A percentile compares a stretch with the other conserved stretches of the same genome.
These are phyloP conservation scores for Akanthomyces lecanii DNA, from an alignment of 2,329 filamentous ascomycete species.

Conservation along the genomic window DNA sequence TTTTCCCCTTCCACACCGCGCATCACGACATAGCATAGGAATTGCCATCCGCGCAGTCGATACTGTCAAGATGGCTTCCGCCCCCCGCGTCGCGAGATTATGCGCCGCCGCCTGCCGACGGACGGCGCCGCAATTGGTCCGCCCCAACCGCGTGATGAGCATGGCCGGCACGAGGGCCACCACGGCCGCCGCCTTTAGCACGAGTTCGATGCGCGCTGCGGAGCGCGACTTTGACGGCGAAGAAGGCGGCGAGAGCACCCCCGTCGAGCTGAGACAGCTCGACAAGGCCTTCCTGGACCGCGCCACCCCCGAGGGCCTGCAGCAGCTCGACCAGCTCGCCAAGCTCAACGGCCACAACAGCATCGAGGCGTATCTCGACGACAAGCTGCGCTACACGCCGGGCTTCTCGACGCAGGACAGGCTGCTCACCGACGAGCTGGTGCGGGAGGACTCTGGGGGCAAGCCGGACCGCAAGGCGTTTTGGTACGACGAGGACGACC, in stretches of 20 bases:
- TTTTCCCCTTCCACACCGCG: constrained; percentile 20
- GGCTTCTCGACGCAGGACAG: constrained; percentile 31
- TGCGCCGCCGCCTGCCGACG: constrained; percentile 33
- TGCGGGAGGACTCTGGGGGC: constrained; percentile 28
- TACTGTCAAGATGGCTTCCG: constrained; percentile 34
- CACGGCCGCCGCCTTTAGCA: constrained; percentile 26
- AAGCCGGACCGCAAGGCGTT: constrained; percentile 38
- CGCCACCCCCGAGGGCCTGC: constrained; percentile 30
- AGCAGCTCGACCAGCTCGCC: constrained; percentile 33
- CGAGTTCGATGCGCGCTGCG: constrained; percentile 21
- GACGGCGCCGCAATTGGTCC: constrained; percentile 19
- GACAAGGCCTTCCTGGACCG: constrained; percentile 28
- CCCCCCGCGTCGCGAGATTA: constrained; percentile 35
- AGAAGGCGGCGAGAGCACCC: constrained; percentile 24
- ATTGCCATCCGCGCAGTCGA: constrained; percentile 13
- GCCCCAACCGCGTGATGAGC: not conserved
- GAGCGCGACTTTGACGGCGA: constrained; percentile 19
- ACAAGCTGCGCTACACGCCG: constrained; percentile 26
- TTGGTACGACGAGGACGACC: constrained; percentile 48
- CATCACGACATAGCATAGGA: constrained; percentile 20
- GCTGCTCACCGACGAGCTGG: constrained; percentile 29
- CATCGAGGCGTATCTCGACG: constrained; percentile 31
- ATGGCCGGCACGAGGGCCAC: not conserved
- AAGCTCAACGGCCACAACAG: constrained; percentile 31
- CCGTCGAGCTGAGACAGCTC: constrained; percentile 29